Percentiles rank a stretch among this genome's conserved stretches.
Conservation (phyloP, 331 rosid genomes). For the Spiraea crenata region DNA sequence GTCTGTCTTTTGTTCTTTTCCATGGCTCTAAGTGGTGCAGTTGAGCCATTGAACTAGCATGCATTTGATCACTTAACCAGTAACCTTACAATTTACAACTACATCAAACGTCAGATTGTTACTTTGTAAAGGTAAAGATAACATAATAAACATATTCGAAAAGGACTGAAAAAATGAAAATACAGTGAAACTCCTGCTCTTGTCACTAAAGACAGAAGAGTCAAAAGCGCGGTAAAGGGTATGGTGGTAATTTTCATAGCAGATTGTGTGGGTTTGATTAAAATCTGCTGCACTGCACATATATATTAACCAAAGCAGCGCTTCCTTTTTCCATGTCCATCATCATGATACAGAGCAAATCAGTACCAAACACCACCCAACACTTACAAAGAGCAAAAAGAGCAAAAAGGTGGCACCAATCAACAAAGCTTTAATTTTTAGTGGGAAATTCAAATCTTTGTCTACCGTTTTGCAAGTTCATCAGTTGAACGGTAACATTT, state of each 20-base stretch:
- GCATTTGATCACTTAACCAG: no score
- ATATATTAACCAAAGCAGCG: not conserved
- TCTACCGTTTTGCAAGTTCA: not conserved
- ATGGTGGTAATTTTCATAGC: not conserved
- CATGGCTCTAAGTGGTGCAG: not conserved
- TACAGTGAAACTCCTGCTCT: no score
- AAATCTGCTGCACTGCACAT: no score
- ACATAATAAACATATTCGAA: no score
- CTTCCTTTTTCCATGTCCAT: not conserved
- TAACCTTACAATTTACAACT: no score
- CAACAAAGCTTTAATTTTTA: not conserved
- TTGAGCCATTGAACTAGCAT: not conserved
- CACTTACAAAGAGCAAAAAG: not conserved
- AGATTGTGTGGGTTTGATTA: not conserved
- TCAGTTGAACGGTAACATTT: not conserved
- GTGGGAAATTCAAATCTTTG: conserved; percentile 10
- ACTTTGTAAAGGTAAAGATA: no score
- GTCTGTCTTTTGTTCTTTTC: no score
- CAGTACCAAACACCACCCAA: not conserved
- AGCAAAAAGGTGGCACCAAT: not conserved
- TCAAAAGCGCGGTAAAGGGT: not conserved
- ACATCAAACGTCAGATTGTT: no score
- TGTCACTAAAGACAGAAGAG: not conserved
- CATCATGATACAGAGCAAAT: not conserved
- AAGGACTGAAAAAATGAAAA: no score